phyloP scores from a whole-genome alignment of 805 yeast genomes.

The Wickerhamomyces ciferrii region DNA sequence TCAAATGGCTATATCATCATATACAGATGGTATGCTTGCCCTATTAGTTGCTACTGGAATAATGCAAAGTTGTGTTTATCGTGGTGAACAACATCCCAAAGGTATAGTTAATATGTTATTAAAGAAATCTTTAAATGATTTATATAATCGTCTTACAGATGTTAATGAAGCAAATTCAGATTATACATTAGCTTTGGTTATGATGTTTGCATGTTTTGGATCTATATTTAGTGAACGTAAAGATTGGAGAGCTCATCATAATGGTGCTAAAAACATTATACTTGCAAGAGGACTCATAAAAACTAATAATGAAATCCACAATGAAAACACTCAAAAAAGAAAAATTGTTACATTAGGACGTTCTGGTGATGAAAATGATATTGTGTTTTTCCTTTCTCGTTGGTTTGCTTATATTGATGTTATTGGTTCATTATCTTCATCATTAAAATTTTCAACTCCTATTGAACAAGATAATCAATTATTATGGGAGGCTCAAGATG shows the following conservation, averaged over 20 bases:
- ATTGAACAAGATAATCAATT: constrained; percentile 13
- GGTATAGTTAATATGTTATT: constrained; percentile 47
- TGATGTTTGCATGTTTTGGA: constrained; percentile 55
- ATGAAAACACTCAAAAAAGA: constrained; percentile 10
- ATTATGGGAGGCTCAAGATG: constrained; percentile 14
- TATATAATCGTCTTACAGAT: constrained; percentile 45
- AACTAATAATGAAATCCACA: constrained; percentile 15
- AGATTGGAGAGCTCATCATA: constrained; percentile 58
- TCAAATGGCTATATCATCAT: constrained; percentile 56
- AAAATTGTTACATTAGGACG: constrained; percentile 11
- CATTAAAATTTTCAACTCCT: constrained; percentile 16
- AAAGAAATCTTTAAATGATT: constrained; percentile 51
- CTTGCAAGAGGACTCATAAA: constrained; percentile 41
- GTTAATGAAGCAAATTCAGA: constrained; percentile 54
- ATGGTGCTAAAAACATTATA: constrained; percentile 64
- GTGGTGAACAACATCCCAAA: constrained; percentile 18
- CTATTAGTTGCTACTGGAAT: constrained; percentile 49
- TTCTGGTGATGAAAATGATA: constrained; percentile 11
- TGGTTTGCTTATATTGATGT: constrained; percentile 71
- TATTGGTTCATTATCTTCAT: constrained; percentile 54
- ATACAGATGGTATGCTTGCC: constrained; percentile 49
- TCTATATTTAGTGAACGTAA: constrained; percentile 37
- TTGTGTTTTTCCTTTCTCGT: constrained; percentile 49
- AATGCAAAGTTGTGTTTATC: constrained; percentile 26
- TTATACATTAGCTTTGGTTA: constrained; percentile 56